phyloP scores from a whole-genome alignment of 1,139 yeast species.

The Kluyveromyces sp. region DNA sequence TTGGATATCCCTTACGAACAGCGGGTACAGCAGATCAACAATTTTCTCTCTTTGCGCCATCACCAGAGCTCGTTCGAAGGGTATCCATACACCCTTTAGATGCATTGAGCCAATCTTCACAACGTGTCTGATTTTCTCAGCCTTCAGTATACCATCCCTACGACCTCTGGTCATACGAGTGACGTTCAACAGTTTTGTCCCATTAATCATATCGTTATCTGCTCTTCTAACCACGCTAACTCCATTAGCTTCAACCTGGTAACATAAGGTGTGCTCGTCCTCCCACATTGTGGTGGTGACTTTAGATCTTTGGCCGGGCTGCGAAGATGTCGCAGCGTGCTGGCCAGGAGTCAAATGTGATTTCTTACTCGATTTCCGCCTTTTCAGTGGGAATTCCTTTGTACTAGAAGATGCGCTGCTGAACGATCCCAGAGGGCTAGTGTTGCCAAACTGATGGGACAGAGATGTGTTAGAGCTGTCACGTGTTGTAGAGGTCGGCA shows the following conservation, averaged over 20 bases:
- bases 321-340: neutral
- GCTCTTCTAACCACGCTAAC: slow-evolving; percentile 90
- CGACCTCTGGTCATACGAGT: slow-evolving; percentile 96
- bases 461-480: neutral
- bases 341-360: slow-evolving; percentile 3
- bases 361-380: slow-evolving; percentile 6
- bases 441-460: slow-evolving; percentile 2
- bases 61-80: slow-evolving; percentile 85
- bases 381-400: slow-evolving; percentile 2
- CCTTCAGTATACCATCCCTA: slow-evolving; percentile 86
- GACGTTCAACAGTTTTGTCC: slow-evolving; percentile 84
- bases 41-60: slow-evolving; percentile 90
- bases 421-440: slow-evolving; percentile 10
- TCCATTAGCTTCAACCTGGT: slow-evolving; percentile 90
- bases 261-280: slow-evolving; percentile 88
- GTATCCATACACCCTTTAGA: slow-evolving; percentile 96
- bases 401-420: slow-evolving; percentile 9
- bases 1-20: slow-evolving; percentile 82
- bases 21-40: slow-evolving; percentile 76
- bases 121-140: slow-evolving; percentile 83
- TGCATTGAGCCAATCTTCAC: slow-evolving; percentile 97
- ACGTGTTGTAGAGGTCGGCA: slow-evolving; percentile 16
- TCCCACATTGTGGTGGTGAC: slow-evolving; percentile 97
- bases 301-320: slow-evolving; percentile 42
- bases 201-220: slow-evolving; percentile 88